Evolutionary conservation across 2,329 filamentous ascomycete species (phyloP), one percentile per base, ranked within the genome.

Genomic region (Talaromyces amestolkiae): DNA sequence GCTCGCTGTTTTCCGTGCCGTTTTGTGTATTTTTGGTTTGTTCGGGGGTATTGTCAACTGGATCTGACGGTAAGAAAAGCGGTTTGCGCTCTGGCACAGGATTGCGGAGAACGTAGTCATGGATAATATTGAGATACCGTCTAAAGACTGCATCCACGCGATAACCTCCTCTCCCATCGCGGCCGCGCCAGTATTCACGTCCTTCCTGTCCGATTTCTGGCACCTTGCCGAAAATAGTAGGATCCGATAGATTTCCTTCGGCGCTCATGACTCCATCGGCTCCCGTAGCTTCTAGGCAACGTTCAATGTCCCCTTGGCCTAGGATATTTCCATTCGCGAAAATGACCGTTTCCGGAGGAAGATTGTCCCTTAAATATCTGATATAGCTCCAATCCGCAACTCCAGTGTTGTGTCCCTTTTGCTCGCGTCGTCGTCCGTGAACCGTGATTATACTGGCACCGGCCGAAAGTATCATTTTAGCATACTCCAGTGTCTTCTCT

Each of bases 261-360:
- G 95, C 95, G 70, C 90, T 94, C 95, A 99, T 98, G 61, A 99
- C 87, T 19, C 86, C 95, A 76, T 99, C 95, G 1, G 89, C 94
- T 0, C 93, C 93, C 0, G 95, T 99, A 4, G 84, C 91, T 59
- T 88, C 86, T 22, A 99, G 80, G 73, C 94, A 98, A 22, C 81
- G 81, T 60, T 89, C 85, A 11, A 99, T 82, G 75, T 99, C 94
- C 0, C 83, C 88, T 66, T 90, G 85, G 75, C 91, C 90, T 66
- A 99, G 81, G 41, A 97, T 89, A 74, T 99, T 99, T 13, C 95
- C 95, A 76, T 99, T 99, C 3, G 95, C 95, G 75, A 99, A 98
- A 2, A 99, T 87, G 27, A 99, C 95, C 8, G 93, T 96, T 58
- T 97, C 93, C 1, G 85, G 80, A 0, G 94, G 94, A 35, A 99